These are phyloP conservation scores for Neofusicoccum sp. DNA, from an alignment of 2,329 filamentous ascomycete species.

Conservation along the genomic window DNA sequence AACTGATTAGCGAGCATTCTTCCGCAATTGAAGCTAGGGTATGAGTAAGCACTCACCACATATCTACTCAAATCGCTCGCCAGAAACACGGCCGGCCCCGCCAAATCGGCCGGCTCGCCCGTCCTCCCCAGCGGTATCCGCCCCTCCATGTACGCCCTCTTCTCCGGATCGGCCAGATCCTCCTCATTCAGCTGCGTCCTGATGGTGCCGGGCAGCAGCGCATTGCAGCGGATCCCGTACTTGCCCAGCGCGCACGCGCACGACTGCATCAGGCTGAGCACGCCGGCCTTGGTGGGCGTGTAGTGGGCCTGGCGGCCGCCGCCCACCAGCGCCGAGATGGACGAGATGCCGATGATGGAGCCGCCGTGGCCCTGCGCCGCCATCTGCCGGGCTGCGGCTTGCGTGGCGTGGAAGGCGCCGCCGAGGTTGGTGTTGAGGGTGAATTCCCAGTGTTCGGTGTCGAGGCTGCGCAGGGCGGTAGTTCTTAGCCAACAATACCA, in stretches of 20 bases:
- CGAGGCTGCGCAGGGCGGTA: slow-evolving; percentile 51
- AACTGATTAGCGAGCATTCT: no score
- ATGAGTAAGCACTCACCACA: slow-evolving; percentile 31
- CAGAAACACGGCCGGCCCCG: slow-evolving; percentile 81
- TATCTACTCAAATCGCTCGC: slow-evolving; percentile 67
- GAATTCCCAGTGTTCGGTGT: slow-evolving; percentile 65
- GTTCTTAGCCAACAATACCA: background rate
- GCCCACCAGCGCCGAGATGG: slow-evolving; percentile 73
- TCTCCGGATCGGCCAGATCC: slow-evolving; percentile 70
- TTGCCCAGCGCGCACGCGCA: slow-evolving; percentile 74
- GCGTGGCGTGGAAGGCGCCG: slow-evolving; percentile 83
- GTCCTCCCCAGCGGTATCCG: slow-evolving; percentile 75
- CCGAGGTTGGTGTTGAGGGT: slow-evolving; percentile 80
- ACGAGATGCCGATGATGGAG: slow-evolving; percentile 74
- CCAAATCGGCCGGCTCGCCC: slow-evolving; percentile 71
- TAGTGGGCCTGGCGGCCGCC: slow-evolving; percentile 80
- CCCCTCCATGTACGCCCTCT: slow-evolving; percentile 75
- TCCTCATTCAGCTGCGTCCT: slow-evolving; percentile 81
- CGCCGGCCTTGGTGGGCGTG: slow-evolving; percentile 83
- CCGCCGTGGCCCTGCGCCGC: slow-evolving; percentile 64
- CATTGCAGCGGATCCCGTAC: slow-evolving; percentile 78
- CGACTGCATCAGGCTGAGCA: slow-evolving; percentile 79
- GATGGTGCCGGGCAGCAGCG: slow-evolving; percentile 78
- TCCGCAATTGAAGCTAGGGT: no score
- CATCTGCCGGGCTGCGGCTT: slow-evolving; percentile 84